phyloP scores from a whole-genome alignment of 805 yeast genomes.

The Cephaloascus albidus region DNA sequence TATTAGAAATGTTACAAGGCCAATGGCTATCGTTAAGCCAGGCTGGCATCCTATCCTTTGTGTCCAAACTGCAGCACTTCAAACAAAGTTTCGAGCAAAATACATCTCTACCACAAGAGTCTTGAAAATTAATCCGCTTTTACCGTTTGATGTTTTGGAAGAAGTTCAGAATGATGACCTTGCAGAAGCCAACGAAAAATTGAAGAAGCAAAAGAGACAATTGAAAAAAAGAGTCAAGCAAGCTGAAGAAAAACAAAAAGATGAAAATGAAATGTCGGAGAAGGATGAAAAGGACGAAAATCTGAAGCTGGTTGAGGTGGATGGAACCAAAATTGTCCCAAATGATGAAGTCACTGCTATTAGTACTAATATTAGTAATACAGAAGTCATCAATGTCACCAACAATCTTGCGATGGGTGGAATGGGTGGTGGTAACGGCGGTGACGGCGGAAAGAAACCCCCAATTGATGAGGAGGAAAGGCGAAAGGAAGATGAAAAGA shows the following conservation, averaged over 20 bases:
- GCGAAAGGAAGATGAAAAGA: background rate
- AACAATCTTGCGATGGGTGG: background rate
- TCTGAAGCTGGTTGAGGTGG: too few species aligned
- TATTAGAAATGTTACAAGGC: too few species aligned
- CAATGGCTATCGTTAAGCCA: too few species aligned
- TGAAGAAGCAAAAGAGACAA: constrained; percentile 17
- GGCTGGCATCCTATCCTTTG: too few species aligned
- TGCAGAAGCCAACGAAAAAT: constrained; percentile 16
- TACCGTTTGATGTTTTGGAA: constrained; percentile 31
- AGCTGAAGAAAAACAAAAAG: constrained; percentile 6
- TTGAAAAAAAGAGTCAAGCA: constrained; percentile 13
- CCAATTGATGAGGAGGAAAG: too few species aligned
- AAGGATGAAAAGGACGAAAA: constrained; percentile 1
- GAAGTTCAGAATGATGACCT: constrained; percentile 22
- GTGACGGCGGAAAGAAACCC: too few species aligned
- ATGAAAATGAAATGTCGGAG: constrained; percentile 1
- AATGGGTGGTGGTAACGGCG: background rate
- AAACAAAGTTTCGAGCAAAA: background rate
- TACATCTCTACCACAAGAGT: constrained; percentile 1
- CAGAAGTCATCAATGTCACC: background rate
- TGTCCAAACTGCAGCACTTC: too few species aligned
- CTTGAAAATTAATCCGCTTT: constrained; percentile 21
- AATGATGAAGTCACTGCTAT: background rate
- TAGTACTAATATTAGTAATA: background rate
- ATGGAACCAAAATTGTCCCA: background rate